Conservation (phyloP, 2,329 filamentous ascomycete genomes). For the Mollisiaceae sp. region DNA sequence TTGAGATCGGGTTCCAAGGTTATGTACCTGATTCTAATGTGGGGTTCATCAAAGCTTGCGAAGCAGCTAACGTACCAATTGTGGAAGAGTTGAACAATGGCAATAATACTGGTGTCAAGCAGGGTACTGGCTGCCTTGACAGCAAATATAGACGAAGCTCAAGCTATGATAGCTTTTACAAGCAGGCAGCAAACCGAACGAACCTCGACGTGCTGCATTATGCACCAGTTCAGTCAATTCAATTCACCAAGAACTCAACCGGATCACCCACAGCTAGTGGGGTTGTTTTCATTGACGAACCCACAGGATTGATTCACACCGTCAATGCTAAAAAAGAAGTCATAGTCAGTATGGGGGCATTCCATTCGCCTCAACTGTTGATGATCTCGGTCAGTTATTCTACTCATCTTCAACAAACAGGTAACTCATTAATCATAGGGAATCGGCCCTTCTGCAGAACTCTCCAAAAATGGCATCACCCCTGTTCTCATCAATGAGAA, state of each 20-base stretch:
- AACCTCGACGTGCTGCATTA: conserved; percentile 17
- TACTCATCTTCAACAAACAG: not conserved
- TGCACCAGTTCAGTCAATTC: conserved; percentile 5
- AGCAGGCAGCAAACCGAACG: conserved; percentile 5
- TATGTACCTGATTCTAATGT: conserved; percentile 13
- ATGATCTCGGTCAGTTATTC: conserved; percentile 46
- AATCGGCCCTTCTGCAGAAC: conserved; percentile 49
- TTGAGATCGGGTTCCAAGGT: conserved; percentile 21
- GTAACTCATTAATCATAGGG: conserved; percentile 36
- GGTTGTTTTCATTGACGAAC: conserved; percentile 6
- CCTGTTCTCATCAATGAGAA: conserved; percentile 39
- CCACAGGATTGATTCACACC: conserved; percentile 3
- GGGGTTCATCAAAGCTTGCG: conserved; percentile 17
- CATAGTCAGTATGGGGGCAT: conserved; percentile 39
- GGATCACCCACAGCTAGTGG: conserved; percentile 6
- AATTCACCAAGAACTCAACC: not conserved
- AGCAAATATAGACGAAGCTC: conserved; percentile 6
- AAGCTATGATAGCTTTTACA: conserved; percentile 15
- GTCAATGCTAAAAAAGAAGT: conserved; percentile 26
- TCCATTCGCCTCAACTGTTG: conserved; percentile 56
- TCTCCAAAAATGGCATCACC: conserved; percentile 51
- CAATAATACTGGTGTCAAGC: conserved; percentile 18
- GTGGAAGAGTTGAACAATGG: conserved; percentile 14
- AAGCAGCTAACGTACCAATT: conserved; percentile 14
- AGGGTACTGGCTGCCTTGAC: conserved; percentile 9